Evolutionary conservation across 768 basidiomycete genomes (phyloP).

Genomic region (Agrocybe pediades): DNA sequence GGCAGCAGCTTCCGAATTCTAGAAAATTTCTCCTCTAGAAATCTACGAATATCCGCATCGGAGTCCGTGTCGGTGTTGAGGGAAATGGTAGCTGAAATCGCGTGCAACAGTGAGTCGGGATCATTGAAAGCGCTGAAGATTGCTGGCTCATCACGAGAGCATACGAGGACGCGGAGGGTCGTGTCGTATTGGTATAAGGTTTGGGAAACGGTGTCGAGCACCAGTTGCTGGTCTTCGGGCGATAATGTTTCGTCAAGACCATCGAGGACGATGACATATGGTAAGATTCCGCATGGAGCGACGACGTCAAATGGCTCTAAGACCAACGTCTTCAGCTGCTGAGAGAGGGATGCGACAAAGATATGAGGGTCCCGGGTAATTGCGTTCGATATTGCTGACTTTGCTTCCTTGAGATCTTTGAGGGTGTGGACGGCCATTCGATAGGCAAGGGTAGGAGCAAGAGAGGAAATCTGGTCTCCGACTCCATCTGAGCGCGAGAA

Average conservation of each 20-base stretch:
- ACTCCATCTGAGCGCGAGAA: conserved; percentile 1
- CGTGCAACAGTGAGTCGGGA: background rate
- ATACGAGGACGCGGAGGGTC: background rate
- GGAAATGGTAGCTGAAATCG: background rate
- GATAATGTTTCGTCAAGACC: background rate
- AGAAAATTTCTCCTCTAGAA: background rate
- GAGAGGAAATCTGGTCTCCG: background rate
- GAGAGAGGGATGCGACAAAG: background rate
- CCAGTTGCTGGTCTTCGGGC: background rate
- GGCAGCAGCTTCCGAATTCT: background rate
- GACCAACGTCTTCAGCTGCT: background rate
- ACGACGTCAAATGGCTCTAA: background rate
- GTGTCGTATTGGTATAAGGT: background rate
- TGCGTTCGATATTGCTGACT: background rate
- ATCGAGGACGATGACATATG: too few relatives aligned
- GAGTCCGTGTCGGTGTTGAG: background rate
- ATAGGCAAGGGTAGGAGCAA: conserved; percentile 5
- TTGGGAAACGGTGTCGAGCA: background rate
- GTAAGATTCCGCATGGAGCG: background rate
- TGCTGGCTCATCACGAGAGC: background rate
- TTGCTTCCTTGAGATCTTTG: background rate
- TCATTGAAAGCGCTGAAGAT: background rate
- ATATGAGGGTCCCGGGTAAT: background rate
- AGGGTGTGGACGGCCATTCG: conserved; percentile 2
- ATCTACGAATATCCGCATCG: background rate